Percentiles rank a stretch among this genome's conserved stretches.
Conservation (phyloP, 345 rosid genomes). For the Viola odorata region DNA sequence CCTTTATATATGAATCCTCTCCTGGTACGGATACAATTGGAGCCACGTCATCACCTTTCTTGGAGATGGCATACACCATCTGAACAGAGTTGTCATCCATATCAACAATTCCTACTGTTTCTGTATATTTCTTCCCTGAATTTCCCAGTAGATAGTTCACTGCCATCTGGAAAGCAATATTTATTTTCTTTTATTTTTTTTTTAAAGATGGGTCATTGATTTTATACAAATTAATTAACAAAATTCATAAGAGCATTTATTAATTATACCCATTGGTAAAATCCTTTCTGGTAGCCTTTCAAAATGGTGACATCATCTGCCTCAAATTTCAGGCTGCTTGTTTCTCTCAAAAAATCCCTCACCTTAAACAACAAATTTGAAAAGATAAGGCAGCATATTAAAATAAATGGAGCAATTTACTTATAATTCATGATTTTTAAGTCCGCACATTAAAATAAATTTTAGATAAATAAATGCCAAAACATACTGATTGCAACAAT, state of each 20-base stretch:
- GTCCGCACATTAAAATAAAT: too few species aligned
- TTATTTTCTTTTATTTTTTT: too few species aligned
- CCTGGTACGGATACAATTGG: slow-evolving; percentile 51
- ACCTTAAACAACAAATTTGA: too few species aligned
- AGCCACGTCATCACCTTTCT: slow-evolving; percentile 58
- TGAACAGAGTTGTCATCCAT: slow-evolving; percentile 96
- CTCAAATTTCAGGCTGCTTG: slow-evolving; percentile 56
- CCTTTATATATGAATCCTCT: slow-evolving; percentile 62
- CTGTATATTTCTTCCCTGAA: slow-evolving; percentile 54
- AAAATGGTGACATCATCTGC: slow-evolving; percentile 52
- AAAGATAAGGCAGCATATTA: too few species aligned
- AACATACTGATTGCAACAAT: slow-evolving; percentile 80
- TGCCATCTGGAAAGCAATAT: slow-evolving; percentile 59
- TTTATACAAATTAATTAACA: too few species aligned
- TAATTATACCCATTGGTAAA: slow-evolving; percentile 87
- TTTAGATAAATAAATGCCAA: too few species aligned
- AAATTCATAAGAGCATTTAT: too few species aligned
- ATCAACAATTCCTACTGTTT: slow-evolving; percentile 84
- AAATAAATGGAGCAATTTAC: too few species aligned
- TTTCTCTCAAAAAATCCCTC: slow-evolving; percentile 61
- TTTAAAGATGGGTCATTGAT: too few species aligned
- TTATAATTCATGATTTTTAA: too few species aligned
- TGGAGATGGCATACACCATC: slow-evolving; percentile 83
- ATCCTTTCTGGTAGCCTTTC: slow-evolving; percentile 85
- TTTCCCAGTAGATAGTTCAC: slow-evolving; percentile 72